Evolutionary conservation across 768 basidiomycete species (phyloP).

Genomic region (Podaxis carcinomalis): DNA sequence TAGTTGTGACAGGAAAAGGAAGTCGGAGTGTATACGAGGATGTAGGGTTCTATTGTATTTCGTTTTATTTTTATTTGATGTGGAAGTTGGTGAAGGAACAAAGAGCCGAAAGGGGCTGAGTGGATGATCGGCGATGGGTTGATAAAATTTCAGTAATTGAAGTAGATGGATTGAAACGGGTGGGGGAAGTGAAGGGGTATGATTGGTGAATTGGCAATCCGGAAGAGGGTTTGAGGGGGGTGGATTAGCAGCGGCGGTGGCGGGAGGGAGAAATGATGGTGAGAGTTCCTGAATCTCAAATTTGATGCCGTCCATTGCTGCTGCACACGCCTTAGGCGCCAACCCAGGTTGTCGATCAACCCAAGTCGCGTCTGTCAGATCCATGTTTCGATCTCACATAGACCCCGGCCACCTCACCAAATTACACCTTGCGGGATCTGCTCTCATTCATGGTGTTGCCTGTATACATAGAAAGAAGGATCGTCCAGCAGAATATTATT

Average conservation of each 20-base stretch:
- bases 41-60: no score
- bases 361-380: slow-evolving; percentile 3
- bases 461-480: background rate
- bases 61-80: no score
- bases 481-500: background rate
- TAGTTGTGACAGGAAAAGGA: no score
- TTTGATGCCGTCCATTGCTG: background rate
- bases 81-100: background rate
- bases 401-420: slow-evolving; percentile 1
- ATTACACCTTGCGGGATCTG: background rate
- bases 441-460: background rate
- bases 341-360: background rate
- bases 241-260: slow-evolving; percentile 1
- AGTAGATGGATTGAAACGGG: background rate
- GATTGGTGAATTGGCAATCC: background rate
- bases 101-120: background rate
- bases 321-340: background rate
- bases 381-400: background rate
- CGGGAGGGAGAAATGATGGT: background rate
- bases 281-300: slow-evolving; percentile 4
- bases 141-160: background rate
- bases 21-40: no score
- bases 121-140: background rate
- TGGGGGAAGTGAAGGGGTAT: background rate
- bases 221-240: background rate